Base-by-base conservation (phyloP, 805 yeast genomes). In the Yarrowia phangngaensis region DNA sequence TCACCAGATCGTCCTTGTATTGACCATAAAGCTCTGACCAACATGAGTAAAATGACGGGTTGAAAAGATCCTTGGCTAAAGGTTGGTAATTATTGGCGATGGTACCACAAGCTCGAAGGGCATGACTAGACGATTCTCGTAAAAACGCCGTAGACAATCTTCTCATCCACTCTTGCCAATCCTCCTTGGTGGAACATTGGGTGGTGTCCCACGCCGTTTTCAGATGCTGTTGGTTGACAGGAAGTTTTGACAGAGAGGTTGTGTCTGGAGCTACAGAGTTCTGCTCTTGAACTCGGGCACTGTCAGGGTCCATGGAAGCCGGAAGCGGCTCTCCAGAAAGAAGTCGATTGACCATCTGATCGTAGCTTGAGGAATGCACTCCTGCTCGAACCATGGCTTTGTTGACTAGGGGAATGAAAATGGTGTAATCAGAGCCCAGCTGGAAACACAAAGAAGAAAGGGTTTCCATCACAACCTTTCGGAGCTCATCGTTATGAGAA, bases 161-260 rank as follows among this genome's bases (percentile, higher is more conserved):
- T 52, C 95, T 76, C 55, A 88, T 79, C 99, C 99, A 92, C 60
- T 92, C 97, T 58, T 84, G 90, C 98, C 98, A 92, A 56, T 92
- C 98, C 58, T 89, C 97, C 57, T 81, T 80, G 0, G 97, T 86
- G 46, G 94, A 76, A 55, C 90, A 78, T 56, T 86, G 90, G 17
- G 84, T 77, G 20, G 95, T 83, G 56, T 88, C 95, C 97, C 98
- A 92, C 1, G 89, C 86, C 33, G 78, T 76, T 58, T 85, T 82
- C 57, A 92, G 70, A 7, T 70, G 70, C 47, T 71, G 72, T 55
- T 78, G 82, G 54, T 79, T 79, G 4, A 79, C 76, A 0, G 95
- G 89, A 8, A 90, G 68, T 57, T 85, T 85, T 22, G 14, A 19
- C 11, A 41, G 35, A 58, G 82, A 79, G 3, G 82, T 72, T 1